These are phyloP conservation scores for Pseudotulostoma volvatum DNA, from an alignment of 495 filamentous ascomycete genomes.

Conservation along the genomic window DNA sequence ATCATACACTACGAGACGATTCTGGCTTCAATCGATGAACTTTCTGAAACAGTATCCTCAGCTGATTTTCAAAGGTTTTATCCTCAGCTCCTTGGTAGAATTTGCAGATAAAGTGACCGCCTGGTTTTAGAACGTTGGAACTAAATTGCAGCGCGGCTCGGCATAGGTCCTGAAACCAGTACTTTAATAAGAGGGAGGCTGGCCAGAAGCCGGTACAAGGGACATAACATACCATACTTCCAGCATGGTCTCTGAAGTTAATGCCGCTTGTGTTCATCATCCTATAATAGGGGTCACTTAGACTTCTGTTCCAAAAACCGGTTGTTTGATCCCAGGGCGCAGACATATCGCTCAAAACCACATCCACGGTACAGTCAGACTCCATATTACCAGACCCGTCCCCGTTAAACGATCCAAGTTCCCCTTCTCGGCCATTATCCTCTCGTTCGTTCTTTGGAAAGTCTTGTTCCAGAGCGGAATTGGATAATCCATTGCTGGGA, in stretches of 20 bases:
- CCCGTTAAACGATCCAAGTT: constrained; percentile 2
- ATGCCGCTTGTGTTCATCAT: constrained; percentile 98
- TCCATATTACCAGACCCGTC: constrained; percentile 3
- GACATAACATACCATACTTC: constrained; percentile 91
- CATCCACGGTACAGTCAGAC: constrained; percentile 53
- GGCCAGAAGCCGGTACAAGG: too few relatives aligned
- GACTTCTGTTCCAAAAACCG: constrained; percentile 64
- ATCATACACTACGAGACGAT: constrained; percentile 64
- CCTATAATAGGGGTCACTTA: constrained; percentile 89
- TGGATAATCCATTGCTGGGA: constrained; percentile 3
- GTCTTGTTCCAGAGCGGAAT: not conserved
- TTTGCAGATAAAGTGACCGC: constrained; percentile 90
- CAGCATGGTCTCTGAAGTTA: constrained; percentile 70
- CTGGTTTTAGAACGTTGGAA: constrained; percentile 62
- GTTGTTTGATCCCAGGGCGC: constrained; percentile 75
- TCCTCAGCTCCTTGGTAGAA: constrained; percentile 89
- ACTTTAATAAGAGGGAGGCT: too few relatives aligned
- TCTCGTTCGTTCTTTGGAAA: not conserved
- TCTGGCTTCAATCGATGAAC: constrained; percentile 81
- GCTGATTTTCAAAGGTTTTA: constrained; percentile 50
- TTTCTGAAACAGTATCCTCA: constrained; percentile 58
- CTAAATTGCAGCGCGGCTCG: constrained; percentile 66
- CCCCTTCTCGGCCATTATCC: not conserved
- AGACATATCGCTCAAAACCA: constrained; percentile 97
- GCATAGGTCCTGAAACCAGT: constrained; percentile 80